phyloP scores from a whole-genome alignment of 1,284 basidiomycete species.

The Volvariella volvacea region DNA sequence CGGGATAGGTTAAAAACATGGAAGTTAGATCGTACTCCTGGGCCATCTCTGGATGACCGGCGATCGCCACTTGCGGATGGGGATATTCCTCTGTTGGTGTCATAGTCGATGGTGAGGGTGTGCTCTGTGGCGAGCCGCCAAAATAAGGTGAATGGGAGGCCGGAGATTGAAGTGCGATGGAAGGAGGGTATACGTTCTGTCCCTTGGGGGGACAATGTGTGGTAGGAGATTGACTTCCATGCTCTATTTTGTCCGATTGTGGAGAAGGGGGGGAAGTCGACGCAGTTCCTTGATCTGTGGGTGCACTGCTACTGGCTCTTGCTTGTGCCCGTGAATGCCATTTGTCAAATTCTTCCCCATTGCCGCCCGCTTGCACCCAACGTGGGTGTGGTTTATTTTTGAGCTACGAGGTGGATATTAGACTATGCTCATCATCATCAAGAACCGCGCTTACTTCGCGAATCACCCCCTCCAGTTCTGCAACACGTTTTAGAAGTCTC shows the following conservation, averaged over 20 bases:
- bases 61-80: conserved; percentile 20
- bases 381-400: conserved; percentile 71
- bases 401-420: conserved; percentile 26
- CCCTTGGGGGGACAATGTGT: not conserved
- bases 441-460: conserved; percentile 48
- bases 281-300: conserved; percentile 16
- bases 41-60: conserved; percentile 16
- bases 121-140: conserved; percentile 28
- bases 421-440: conserved; percentile 3
- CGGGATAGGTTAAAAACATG: conserved; percentile 32
- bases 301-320: conserved; percentile 11
- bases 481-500: conserved; percentile 66
- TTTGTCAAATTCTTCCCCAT: conserved; percentile 18
- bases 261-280: conserved; percentile 19
- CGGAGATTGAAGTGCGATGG: conserved; percentile 13
- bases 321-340: conserved; percentile 20
- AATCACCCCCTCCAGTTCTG: conserved; percentile 79
- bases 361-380: conserved; percentile 38
- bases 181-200: conserved; percentile 13
- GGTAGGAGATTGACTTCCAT: not conserved
- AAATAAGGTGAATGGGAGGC: conserved; percentile 21
- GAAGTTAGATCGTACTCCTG: conserved; percentile 35
- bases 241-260: conserved; percentile 1
- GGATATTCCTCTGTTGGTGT: conserved; percentile 35
- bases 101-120: conserved; percentile 31